Conservation (phyloP, 23 red algal species). For the Gracilaria domingensis region DNA sequence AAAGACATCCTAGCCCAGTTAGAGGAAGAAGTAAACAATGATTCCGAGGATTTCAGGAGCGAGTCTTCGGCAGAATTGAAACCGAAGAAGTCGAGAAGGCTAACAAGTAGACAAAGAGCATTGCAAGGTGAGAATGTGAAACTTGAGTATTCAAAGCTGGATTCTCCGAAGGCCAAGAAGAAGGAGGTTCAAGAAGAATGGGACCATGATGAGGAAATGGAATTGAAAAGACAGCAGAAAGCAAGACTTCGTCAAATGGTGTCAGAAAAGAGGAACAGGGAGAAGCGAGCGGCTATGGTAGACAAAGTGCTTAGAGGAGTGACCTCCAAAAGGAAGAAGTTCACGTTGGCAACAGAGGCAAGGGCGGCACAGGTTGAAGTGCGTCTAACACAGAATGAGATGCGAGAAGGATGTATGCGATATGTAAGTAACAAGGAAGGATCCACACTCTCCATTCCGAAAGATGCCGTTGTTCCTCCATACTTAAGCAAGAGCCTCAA, state of each 20-base stretch:
- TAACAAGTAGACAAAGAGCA: conserved; percentile 68
- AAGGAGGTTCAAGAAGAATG: conserved; percentile 45
- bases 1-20: conserved; percentile 31
- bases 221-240: conserved; percentile 69
- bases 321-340: conserved; percentile 83
- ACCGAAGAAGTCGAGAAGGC: conserved; percentile 25
- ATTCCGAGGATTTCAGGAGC: conserved; percentile 48
- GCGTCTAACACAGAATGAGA: conserved; percentile 64
- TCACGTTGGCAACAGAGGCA: conserved; percentile 59
- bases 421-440: conserved; percentile 62
- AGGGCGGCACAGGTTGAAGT: conserved; percentile 59
- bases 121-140: conserved; percentile 70
- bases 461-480: conserved; percentile 47
- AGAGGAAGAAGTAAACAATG: conserved; percentile 30
- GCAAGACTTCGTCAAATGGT: conserved; percentile 82
- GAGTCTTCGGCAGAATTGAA: conserved; percentile 15
- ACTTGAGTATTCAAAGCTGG: conserved; percentile 72
- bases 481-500: conserved; percentile 36
- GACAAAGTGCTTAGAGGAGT: conserved; percentile 81
- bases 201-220: conserved; percentile 77
- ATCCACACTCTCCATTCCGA: conserved; percentile 51
- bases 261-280: conserved; percentile 79
- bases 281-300: conserved; percentile 85
- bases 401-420: conserved; percentile 63
- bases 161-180: conserved; percentile 69